These are phyloP conservation scores for Myxozyma udenii DNA, from an alignment of 805 yeast species.

Conservation along the genomic window DNA sequence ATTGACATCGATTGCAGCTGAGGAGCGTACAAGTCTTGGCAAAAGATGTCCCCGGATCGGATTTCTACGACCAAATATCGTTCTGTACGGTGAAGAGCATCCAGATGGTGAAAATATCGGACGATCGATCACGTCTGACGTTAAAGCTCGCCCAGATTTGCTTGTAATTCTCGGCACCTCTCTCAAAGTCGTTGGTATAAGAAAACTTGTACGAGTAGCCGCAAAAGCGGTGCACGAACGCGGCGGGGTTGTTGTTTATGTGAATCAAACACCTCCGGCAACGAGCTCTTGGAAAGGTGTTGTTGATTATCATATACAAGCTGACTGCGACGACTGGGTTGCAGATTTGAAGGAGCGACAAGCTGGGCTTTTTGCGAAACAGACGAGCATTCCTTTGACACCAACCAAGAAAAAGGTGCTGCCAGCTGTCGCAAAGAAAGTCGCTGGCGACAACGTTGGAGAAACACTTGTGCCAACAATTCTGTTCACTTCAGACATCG, in stretches of 20 bases:
- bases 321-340: conserved; percentile 85
- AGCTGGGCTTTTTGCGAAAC: conserved; percentile 53
- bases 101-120: conserved; percentile 81
- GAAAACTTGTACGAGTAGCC: conserved; percentile 64
- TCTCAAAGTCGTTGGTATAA: conserved; percentile 85
- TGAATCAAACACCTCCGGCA: conserved; percentile 50
- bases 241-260: conserved; percentile 73
- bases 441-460: neutral
- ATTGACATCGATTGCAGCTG: conserved; percentile 35
- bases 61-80: conserved; percentile 79
- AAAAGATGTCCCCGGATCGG: conserved; percentile 78
- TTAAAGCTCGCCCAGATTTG: conserved; percentile 62
- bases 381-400: conserved; percentile 8
- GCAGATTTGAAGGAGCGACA: conserved; percentile 49
- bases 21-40: conserved; percentile 60
- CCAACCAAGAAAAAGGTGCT: conserved; percentile 4
- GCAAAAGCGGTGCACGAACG: conserved; percentile 70
- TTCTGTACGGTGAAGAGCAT: conserved; percentile 90
- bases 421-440: too few species aligned
- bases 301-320: conserved; percentile 73
- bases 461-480: neutral
- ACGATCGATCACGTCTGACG: conserved; percentile 62
- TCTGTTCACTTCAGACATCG: neutral
- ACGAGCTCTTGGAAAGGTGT: conserved; percentile 63
- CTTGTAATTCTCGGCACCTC: conserved; percentile 92